Conservation (phyloP, 2,329 filamentous ascomycete species). For the Stagonosporopsis chrysanthemi region DNA sequence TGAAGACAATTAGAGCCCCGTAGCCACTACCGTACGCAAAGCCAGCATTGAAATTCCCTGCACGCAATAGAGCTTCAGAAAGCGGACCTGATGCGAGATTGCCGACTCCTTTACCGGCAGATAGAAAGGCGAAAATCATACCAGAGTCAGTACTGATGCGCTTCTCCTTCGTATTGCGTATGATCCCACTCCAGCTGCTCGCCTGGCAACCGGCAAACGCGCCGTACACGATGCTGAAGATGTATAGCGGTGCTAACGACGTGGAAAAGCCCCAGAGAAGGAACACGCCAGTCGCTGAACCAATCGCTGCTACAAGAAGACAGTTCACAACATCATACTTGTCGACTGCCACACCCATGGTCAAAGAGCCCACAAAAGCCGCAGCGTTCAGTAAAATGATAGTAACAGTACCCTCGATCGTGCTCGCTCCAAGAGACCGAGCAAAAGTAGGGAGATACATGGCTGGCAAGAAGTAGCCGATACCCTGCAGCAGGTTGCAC, state of each 20-base stretch:
- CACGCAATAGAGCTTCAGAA: slow-evolving; percentile 56
- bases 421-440: slow-evolving; percentile 46
- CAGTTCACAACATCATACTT: slow-evolving; percentile 50
- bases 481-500: slow-evolving; percentile 51
- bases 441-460: slow-evolving; percentile 55
- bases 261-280: slow-evolving; percentile 58
- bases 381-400: slow-evolving; percentile 52
- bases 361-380: slow-evolving; percentile 47
- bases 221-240: slow-evolving; percentile 55
- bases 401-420: slow-evolving; percentile 46
- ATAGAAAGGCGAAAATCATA: slow-evolving; percentile 58
- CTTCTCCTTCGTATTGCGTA: slow-evolving; percentile 51
- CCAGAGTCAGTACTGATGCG: slow-evolving; percentile 53
- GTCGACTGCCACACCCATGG: slow-evolving; percentile 51
- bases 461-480: slow-evolving; percentile 55
- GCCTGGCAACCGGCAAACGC: slow-evolving; percentile 52
- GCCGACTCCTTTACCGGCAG: slow-evolving; percentile 60
- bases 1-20: slow-evolving; percentile 53
- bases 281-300: slow-evolving; percentile 48
- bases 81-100: slow-evolving; percentile 61
- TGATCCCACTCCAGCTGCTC: slow-evolving; percentile 56
- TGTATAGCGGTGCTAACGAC: slow-evolving; percentile 50
- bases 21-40: slow-evolving; percentile 55
- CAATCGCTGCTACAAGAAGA: slow-evolving; percentile 49
- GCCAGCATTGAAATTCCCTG: slow-evolving; percentile 46